phyloP scores from a whole-genome alignment of 1,284 basidiomycete species.

The Trametes hirsuta region DNA sequence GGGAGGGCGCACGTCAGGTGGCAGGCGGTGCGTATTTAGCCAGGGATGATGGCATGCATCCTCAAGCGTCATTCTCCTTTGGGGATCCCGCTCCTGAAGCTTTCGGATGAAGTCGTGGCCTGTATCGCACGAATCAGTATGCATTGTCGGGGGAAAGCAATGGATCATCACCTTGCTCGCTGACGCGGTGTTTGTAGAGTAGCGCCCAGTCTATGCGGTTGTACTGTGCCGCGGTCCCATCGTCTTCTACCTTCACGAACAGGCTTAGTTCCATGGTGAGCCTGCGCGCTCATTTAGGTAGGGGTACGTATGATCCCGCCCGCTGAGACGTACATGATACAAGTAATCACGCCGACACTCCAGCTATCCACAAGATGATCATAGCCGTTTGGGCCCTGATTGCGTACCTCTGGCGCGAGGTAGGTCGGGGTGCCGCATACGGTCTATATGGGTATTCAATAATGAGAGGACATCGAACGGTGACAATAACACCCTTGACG shows the following conservation, averaged over 20 bases:
- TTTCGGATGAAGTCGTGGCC: conserved; percentile 47
- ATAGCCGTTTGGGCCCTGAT: conserved; percentile 72
- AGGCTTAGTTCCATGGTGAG: conserved; percentile 63
- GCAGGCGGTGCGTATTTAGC: conserved; percentile 42
- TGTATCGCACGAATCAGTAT: not conserved
- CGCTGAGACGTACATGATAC: conserved; percentile 65
- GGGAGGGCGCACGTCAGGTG: no score
- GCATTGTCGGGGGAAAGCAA: no score
- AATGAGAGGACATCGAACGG: no score
- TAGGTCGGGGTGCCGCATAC: conserved; percentile 88
- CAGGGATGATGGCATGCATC: conserved; percentile 68
- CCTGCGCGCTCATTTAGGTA: conserved; percentile 43
- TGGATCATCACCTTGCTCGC: not conserved
- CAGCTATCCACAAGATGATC: conserved; percentile 88
- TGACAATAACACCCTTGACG: no score
- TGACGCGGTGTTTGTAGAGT: conserved; percentile 38
- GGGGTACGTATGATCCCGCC: not conserved
- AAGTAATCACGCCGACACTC: conserved; percentile 92
- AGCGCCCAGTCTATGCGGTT: conserved; percentile 65
- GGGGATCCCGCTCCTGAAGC: conserved; percentile 56
- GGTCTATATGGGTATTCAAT: conserved; percentile 49
- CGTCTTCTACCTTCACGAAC: conserved; percentile 67
- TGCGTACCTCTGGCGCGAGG: conserved; percentile 86
- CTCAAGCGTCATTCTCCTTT: conserved; percentile 57
- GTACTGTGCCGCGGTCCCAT: conserved; percentile 53